Conservation (phyloP, 2,329 filamentous ascomycete genomes). For the Neospermospora avenae region DNA sequence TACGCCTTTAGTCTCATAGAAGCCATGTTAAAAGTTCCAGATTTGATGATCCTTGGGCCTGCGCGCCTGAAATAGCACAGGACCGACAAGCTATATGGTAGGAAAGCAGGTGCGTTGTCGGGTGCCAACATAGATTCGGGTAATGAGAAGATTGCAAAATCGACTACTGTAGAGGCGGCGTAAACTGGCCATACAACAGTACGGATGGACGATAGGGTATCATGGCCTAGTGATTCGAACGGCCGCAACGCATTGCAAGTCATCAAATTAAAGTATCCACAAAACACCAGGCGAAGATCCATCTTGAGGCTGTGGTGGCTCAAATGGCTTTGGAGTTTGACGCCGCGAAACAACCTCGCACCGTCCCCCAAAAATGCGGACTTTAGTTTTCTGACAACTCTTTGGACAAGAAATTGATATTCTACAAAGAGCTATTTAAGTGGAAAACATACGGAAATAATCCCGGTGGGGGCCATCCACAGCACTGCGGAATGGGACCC, state of each 20-base stretch:
- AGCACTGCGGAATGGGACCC: not conserved
- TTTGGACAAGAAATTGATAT: no score
- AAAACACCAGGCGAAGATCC: not conserved
- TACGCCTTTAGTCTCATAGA: not conserved
- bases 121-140: not conserved
- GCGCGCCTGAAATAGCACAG: not conserved
- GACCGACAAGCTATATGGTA: not conserved
- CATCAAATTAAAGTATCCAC: not conserved
- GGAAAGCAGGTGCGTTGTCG: not conserved
- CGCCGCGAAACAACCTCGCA: not conserved
- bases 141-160: not conserved
- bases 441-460: not conserved
- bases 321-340: not conserved
- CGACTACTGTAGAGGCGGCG: not conserved
- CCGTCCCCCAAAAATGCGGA: not conserved
- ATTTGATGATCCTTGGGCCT: not conserved
- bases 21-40: not conserved
- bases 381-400: not conserved
- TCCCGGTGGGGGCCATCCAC: not conserved
- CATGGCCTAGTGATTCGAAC: not conserved
- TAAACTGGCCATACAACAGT: not conserved
- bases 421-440: not conserved
- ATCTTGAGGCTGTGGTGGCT: not conserved
- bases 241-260: not conserved
- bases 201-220: not conserved